Evolutionary conservation across 352 stramenopile species (phyloP).

Genomic region (Phytophthora tentaculata): DNA sequence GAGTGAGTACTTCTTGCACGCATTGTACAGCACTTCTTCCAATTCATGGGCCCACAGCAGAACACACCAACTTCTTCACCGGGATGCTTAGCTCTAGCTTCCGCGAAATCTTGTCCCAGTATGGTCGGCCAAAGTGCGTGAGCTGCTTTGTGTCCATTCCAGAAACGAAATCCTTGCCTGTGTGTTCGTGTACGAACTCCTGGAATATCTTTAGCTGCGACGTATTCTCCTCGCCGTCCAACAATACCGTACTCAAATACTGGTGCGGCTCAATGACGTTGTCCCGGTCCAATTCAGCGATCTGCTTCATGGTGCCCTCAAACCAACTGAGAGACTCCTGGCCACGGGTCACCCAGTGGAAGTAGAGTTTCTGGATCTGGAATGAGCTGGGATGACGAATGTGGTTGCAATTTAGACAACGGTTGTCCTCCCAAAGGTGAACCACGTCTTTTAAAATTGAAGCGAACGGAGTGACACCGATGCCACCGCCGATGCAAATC

Average conservation of each 20-base stretch:
- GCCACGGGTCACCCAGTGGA: slow-evolving; percentile 79
- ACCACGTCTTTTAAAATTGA: slow-evolving; percentile 77
- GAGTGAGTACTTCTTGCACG: slow-evolving; percentile 74
- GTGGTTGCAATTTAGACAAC: slow-evolving; percentile 64
- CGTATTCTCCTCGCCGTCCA: slow-evolving; percentile 62
- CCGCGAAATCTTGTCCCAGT: slow-evolving; percentile 74
- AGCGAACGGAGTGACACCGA: slow-evolving; percentile 81
- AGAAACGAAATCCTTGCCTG: slow-evolving; percentile 75
- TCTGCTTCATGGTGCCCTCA: slow-evolving; percentile 80
- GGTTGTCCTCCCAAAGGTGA: slow-evolving; percentile 70
- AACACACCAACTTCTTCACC: slow-evolving; percentile 80
- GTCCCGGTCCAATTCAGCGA: slow-evolving; percentile 68
- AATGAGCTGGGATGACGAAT: slow-evolving; percentile 68
- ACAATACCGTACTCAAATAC: slow-evolving; percentile 79
- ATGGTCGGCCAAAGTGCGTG: slow-evolving; percentile 79
- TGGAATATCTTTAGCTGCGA: slow-evolving; percentile 80
- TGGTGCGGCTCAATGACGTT: slow-evolving; percentile 78
- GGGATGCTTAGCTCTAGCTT: slow-evolving; percentile 44
- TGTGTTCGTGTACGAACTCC: slow-evolving; percentile 74
- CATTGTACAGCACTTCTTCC: slow-evolving; percentile 62
- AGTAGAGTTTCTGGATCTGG: slow-evolving; percentile 81
- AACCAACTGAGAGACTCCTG: slow-evolving; percentile 84
- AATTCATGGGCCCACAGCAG: slow-evolving; percentile 77
- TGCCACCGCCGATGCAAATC: slow-evolving; percentile 72
- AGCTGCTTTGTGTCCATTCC: slow-evolving; percentile 72